Evolutionary conservation across 2,329 filamentous ascomycete genomes (phyloP).

Genomic region (Biscogniauxia mediterranea): DNA sequence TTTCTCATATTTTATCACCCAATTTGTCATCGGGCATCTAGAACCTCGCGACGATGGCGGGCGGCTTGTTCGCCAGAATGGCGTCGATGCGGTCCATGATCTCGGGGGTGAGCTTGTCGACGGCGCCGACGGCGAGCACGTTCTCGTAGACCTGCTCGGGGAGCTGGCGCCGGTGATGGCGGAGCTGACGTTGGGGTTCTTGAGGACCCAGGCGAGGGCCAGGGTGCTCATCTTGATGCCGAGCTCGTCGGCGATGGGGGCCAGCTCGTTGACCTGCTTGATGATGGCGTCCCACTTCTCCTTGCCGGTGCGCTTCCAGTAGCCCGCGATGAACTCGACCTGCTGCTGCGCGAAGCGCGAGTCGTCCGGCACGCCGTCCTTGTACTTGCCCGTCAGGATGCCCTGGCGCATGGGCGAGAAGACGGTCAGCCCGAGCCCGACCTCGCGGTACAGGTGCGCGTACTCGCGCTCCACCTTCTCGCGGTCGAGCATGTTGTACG

Average conservation of each 20-base stretch:
- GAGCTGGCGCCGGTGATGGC: slow-evolving; percentile 61
- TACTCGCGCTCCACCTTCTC: slow-evolving; percentile 64
- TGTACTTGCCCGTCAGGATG: slow-evolving; percentile 67
- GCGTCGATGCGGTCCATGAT: slow-evolving; percentile 59
- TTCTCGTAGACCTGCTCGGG: slow-evolving; percentile 61
- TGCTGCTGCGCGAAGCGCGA: slow-evolving; percentile 45
- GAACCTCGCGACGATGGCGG: slow-evolving; percentile 38
- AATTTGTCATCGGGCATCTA: slow-evolving; percentile 10
- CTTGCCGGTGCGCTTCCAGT: slow-evolving; percentile 49
- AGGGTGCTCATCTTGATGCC: slow-evolving; percentile 56
- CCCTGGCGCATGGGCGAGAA: slow-evolving; percentile 61
- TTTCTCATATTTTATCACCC: neutral
- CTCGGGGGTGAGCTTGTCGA: slow-evolving; percentile 58
- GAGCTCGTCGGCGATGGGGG: slow-evolving; percentile 63
- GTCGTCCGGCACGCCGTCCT: slow-evolving; percentile 49
- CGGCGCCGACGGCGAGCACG: slow-evolving; percentile 48
- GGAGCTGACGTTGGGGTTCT: slow-evolving; percentile 59
- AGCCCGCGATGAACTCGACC: slow-evolving; percentile 55
- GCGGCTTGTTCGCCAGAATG: slow-evolving; percentile 58
- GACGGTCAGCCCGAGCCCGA: slow-evolving; percentile 60
- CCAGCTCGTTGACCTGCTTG: slow-evolving; percentile 56
- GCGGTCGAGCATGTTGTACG: slow-evolving; percentile 63
- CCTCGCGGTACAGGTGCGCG: slow-evolving; percentile 57
- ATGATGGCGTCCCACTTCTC: slow-evolving; percentile 56
- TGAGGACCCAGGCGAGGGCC: slow-evolving; percentile 62